Evolutionary conservation across 306 rosid genomes (phyloP), one percentile per base, ranked within the genome.

Genomic region (Cicer chorassanicum): DNA sequence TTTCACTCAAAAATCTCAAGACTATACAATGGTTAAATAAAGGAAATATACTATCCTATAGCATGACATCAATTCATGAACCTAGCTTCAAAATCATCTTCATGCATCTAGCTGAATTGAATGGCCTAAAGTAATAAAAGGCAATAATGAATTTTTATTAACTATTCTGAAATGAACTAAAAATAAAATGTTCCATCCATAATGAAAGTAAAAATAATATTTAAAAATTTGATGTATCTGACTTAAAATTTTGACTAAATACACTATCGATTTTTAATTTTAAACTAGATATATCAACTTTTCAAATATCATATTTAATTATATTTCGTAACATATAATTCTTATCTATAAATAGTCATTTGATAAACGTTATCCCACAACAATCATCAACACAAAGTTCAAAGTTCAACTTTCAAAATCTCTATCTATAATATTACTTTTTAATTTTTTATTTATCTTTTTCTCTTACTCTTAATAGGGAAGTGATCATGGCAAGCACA

Each of bases 401-500:
- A 8, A 5, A 36, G 13, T 49, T 24, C 29, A 29, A 46, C 59
- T 46, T 48, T 36, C 43, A 44, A n/a, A 24, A 10, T 48, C 41
- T 68, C 43, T 63, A 38, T 39, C 10, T 39, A 34, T 59, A 46
- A 34, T 59, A 46, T 12, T 4, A 34, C 13, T 51, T 19, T 15
- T 19, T 15, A 51, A 9, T 14, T 6, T 1, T 4, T 10, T 6
- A n/a, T 63, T 13, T 9, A 39, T 63, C 65, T 59, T 7, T 10
- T 63, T 39, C 9, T 24, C 34, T 6, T 8, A 39, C 16, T 12
- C 19, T 40, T 13, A 62, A 4, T 7, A 12, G 7, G 7, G 1
- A 64, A 39, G 34, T 29, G 6, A 70, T 18, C 43, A 87, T 84
- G 91, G 86, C 89, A 64, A 74, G 62, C 29, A 45, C 42, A 75